Evolutionary conservation across 169 alveolate genomes (phyloP).

Genomic region (Plasmodium ovale): DNA sequence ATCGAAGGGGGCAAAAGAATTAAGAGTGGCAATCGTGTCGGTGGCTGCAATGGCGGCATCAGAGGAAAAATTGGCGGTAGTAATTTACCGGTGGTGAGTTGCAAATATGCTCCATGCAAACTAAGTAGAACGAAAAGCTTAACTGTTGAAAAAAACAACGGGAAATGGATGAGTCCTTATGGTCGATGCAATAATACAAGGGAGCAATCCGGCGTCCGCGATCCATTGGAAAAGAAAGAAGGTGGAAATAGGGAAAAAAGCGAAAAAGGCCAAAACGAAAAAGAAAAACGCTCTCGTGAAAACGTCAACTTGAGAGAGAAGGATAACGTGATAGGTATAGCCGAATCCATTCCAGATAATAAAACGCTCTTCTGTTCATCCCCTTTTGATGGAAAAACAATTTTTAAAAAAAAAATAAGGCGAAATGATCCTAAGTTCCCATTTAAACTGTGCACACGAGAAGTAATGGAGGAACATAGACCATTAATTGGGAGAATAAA

Average conservation of each 20-base stretch:
- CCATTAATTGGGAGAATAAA: background rate
- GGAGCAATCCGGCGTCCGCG: background rate
- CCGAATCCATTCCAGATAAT: background rate
- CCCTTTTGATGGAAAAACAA: background rate
- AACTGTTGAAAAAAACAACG: background rate
- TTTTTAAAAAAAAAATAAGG: background rate
- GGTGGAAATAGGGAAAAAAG: too few species aligned
- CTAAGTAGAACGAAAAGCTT: slow-evolving; percentile 32
- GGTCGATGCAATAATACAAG: background rate
- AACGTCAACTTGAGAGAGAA: background rate
- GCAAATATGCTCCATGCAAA: slow-evolving; percentile 1
- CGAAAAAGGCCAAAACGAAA: background rate
- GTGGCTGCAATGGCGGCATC: too few species aligned
- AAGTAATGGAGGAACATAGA: background rate
- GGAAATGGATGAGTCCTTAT: background rate
- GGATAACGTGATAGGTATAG: background rate
- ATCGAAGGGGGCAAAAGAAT: background rate
- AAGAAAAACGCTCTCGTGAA: background rate
- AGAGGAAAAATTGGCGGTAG: background rate
- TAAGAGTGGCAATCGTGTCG: background rate
- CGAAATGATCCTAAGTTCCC: background rate
- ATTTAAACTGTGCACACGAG: background rate
- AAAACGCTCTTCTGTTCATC: background rate
- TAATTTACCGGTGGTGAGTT: background rate
- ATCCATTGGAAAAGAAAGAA: background rate